Evolutionary conservation across 2,329 filamentous ascomycete species (phyloP), one percentile per base, ranked within the genome.

Genomic region (Colletotrichum sp.): DNA sequence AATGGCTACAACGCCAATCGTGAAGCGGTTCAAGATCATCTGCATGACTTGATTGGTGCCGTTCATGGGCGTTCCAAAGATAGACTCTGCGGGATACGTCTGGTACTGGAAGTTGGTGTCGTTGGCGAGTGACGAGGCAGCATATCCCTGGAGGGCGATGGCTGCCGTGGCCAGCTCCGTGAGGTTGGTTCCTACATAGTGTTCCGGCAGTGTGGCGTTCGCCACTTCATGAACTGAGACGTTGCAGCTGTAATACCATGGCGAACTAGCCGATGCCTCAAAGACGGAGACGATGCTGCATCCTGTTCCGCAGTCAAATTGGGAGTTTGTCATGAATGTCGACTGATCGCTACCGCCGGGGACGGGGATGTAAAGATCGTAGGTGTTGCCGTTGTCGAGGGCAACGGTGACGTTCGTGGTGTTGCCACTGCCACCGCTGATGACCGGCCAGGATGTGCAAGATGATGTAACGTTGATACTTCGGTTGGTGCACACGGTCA

Each of bases 201-300:
- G 84, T 67, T 85, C 84, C 10, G 82, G 83, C 72, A 82, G 79
- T 2, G 82, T 79, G 3, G 84, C 87, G 63, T 80, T 86, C 26
- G 57, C 68, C 2, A 86, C 86, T 3, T 77, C 24, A 1, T 79
- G 80, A 6, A 88, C 66, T 1, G 81, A 85, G 18, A 86, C 80
- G 67, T 86, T 84, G 79, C 87, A 88, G 16, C 68, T 75, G 78
- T 88, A 88, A 72, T 83, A 87, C 85, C 85, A 88, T 1, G 86
- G 80, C 6, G 82, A 71, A 2, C 73, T 80, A 18, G 68, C 26
- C 1, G 83, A 85, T 3, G 85, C 81, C 72, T 88, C 86, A 18
- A 88, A 85, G 4, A 82, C 86, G 32, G 81, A 76, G 8, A 88
- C 80, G 16, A 76, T 55, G 67, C 78, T 80, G 78, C 83, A 85